Conservation (phyloP, 1,284 basidiomycete genomes). For the Ceratobasidium sp. region DNA sequence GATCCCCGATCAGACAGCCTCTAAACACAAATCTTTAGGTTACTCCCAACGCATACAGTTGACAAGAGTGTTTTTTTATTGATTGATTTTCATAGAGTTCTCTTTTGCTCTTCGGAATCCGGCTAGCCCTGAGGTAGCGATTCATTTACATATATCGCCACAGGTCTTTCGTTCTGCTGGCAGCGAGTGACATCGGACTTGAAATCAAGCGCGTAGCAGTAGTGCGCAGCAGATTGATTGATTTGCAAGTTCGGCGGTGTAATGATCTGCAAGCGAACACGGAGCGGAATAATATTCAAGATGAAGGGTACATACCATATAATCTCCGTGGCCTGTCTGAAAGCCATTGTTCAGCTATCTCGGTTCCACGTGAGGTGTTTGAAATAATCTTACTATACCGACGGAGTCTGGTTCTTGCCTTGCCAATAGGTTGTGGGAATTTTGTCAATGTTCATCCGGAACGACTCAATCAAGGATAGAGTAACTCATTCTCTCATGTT, state of each 20-base stretch:
- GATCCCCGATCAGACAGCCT: conserved; percentile 3
- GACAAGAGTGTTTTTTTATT: neutral
- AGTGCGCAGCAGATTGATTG: neutral
- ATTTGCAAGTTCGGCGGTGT: neutral
- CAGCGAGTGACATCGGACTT: neutral
- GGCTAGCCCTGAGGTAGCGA: neutral
- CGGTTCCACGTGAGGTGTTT: conserved; percentile 2
- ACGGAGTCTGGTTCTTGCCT: neutral
- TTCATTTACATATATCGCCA: neutral
- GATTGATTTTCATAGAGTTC: too few relatives aligned
- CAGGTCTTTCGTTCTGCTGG: neutral
- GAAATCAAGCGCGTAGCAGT: neutral
- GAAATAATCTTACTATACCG: conserved; percentile 9
- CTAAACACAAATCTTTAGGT: neutral
- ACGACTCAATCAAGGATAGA: neutral
- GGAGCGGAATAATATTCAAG: neutral
- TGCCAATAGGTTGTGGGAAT: neutral
- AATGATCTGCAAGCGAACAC: conserved; percentile 5
- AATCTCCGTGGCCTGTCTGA: neutral
- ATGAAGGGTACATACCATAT: neutral
- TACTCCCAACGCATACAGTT: neutral
- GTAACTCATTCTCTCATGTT: neutral
- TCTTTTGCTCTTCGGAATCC: neutral
- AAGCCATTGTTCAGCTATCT: conserved; percentile 7
- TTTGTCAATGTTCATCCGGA: neutral